Evolutionary conservation across 1,139 yeast species (phyloP).

Genomic region (Pneumocystis wakefieldiae): DNA sequence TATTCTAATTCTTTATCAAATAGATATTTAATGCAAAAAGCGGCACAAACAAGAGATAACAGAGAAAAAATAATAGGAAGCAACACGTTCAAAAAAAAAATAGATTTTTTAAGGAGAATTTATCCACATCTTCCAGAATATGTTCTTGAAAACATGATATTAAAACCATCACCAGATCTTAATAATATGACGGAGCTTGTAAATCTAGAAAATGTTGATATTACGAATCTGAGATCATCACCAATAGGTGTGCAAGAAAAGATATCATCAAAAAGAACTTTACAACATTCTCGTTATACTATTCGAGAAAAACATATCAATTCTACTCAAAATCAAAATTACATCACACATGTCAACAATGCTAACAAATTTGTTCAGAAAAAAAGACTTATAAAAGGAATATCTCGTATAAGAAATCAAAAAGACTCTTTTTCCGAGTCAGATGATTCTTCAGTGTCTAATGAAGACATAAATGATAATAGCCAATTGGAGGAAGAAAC

Average conservation of each 20-base stretch:
- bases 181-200: neutral
- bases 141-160: neutral
- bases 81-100: neutral
- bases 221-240: neutral
- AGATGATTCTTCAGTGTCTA: conserved; percentile 28
- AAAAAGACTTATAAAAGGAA: conserved; percentile 1
- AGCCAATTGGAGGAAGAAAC: conserved; percentile 48
- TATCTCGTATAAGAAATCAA: conserved; percentile 15
- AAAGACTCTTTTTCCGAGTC: conserved; percentile 30
- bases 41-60: neutral
- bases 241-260: neutral
- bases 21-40: neutral
- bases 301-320: neutral
- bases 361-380: conserved; percentile 2
- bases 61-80: neutral
- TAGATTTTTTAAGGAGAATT: neutral
- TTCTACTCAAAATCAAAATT: neutral
- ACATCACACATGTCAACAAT: neutral
- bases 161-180: neutral
- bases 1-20: neutral
- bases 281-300: neutral
- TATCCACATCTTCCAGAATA: neutral
- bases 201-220: neutral
- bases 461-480: conserved; percentile 16
- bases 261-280: neutral